These are phyloP conservation scores for Rhodotorula graminis DNA, from an alignment of 768 basidiomycete species.

Conservation along the genomic window DNA sequence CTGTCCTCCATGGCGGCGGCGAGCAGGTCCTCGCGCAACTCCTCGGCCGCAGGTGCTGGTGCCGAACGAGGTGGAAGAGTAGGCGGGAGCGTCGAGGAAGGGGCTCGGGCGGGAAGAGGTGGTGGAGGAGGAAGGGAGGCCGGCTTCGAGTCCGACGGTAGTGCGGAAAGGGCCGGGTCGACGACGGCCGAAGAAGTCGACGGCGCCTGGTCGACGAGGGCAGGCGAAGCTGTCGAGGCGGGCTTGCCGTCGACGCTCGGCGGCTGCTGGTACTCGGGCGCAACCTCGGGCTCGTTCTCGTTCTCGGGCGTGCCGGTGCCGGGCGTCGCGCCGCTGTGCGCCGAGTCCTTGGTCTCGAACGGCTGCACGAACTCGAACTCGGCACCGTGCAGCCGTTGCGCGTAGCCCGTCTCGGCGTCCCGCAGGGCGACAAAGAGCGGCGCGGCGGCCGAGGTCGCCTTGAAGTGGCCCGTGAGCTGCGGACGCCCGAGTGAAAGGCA, in stretches of 20 bases:
- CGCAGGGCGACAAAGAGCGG: slow-evolving; percentile 30
- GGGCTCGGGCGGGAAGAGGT: not conserved
- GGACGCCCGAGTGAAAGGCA: too few species aligned
- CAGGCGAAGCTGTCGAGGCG: too few species aligned
- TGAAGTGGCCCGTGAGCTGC: slow-evolving; percentile 39
- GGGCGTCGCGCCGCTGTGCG: not conserved
- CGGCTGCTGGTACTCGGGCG: not conserved
- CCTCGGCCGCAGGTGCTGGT: not conserved
- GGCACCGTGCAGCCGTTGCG: slow-evolving; percentile 30
- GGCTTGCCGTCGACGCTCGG: too few species aligned
- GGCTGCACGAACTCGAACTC: slow-evolving; percentile 19
- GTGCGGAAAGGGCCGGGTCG: too few species aligned
- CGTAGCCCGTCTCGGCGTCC: slow-evolving; percentile 40
- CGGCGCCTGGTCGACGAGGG: too few species aligned
- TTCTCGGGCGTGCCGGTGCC: not conserved
- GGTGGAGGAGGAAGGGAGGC: too few species aligned
- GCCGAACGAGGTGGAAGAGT: not conserved
- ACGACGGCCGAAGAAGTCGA: too few species aligned
- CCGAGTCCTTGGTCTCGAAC: not conserved
- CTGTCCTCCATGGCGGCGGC: not conserved
- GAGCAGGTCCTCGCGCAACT: not conserved
- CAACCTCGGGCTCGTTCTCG: not conserved
- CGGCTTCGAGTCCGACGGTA: too few species aligned
- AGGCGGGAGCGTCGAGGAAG: not conserved
- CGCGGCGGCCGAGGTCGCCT: slow-evolving; percentile 21